Base-by-base conservation (phyloP, 805 yeast genomes). In the Vanderwaltozyma yarrowii region DNA sequence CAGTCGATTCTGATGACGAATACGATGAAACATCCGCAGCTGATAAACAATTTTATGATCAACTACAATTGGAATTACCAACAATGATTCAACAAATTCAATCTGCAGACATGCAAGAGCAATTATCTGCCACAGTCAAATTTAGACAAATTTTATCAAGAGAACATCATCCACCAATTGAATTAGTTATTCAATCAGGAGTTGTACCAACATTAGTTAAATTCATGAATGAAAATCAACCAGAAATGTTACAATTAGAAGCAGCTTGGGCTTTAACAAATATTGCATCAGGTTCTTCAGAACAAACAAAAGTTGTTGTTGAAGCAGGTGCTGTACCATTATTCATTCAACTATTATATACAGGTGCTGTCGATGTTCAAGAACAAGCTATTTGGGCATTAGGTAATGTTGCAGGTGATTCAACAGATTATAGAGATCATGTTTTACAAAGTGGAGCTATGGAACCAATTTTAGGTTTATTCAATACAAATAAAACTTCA, bases 181-280 rank as follows among this genome's bases (percentile, higher is more conserved):
- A 87, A 62, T 66, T 82, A 43, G 97, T 92, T 26, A 88, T 92
- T 47, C 82, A 84, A 58, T 73, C 88, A 38, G 97, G 97, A 33
- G 96, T 89, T 25, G 92, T 92, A 38, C 94, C 96, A 42, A 78
- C 79, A 38, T 74, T 92, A 60, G 96, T 92, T 39, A 78, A 74
- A 51, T 86, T 88, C 52, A 81, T 92, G 87, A 67, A 69, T 42
- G 70, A 73, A 41, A 69, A 74, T 38, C 87, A 84, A 49, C 84
- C 88, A 3, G 87, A 84, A 53, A 76, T 83, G 71, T 71, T 92
- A 52, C 97, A 89, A 65, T 75, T 92, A 52, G 98, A 92, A 68
- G 95, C 97, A 11, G 96, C 98, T 8, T 92, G 98, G 98, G 97
- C 97, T n/a, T 73, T 92, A 50, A 92, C 98, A 36, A 92, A 92